Evolutionary conservation across 768 basidiomycete species (phyloP).

Genomic region (Lanmaoa pseudosensibilis): DNA sequence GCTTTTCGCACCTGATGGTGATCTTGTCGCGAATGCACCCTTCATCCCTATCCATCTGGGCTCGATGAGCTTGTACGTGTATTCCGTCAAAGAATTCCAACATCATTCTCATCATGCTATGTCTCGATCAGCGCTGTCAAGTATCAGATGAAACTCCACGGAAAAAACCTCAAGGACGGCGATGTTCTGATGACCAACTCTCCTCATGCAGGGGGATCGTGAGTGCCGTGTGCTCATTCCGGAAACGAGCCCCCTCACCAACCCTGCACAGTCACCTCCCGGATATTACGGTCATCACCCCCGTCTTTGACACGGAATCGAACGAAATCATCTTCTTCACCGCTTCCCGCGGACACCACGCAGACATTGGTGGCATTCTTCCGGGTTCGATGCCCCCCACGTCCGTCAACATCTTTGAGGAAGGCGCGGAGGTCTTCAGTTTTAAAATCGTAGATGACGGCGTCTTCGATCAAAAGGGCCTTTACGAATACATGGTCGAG

Average conservation of each 20-base stretch:
- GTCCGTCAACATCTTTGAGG: conserved; percentile 86
- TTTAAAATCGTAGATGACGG: conserved; percentile 90
- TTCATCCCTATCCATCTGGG: conserved; percentile 87
- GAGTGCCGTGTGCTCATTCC: conserved; percentile 34
- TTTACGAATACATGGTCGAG: conserved; percentile 79
- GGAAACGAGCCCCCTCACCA: neutral
- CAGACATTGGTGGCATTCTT: conserved; percentile 89
- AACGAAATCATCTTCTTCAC: conserved; percentile 88
- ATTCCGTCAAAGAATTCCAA: neutral
- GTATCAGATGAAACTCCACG: conserved; percentile 82
- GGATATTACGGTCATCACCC: conserved; percentile 92
- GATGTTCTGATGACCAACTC: conserved; percentile 95
- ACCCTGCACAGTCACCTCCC: conserved; percentile 62
- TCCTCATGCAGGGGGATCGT: conserved; percentile 87
- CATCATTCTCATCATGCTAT: neutral
- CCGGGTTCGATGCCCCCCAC: conserved; percentile 97
- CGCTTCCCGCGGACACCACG: conserved; percentile 92
- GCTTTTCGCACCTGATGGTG: conserved; percentile 91
- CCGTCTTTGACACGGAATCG: conserved; percentile 70
- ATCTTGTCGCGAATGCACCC: conserved; percentile 91
- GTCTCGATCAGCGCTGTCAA: conserved; percentile 66
- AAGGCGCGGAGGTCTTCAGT: conserved; percentile 87
- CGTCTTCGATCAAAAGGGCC: conserved; percentile 71
- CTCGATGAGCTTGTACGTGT: conserved; percentile 86
- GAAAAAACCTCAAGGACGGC: conserved; percentile 73